Evolutionary conservation across 768 basidiomycete species (phyloP), one percentile per base, ranked within the genome.

Genomic region (Gymnopilus dilepis): DNA sequence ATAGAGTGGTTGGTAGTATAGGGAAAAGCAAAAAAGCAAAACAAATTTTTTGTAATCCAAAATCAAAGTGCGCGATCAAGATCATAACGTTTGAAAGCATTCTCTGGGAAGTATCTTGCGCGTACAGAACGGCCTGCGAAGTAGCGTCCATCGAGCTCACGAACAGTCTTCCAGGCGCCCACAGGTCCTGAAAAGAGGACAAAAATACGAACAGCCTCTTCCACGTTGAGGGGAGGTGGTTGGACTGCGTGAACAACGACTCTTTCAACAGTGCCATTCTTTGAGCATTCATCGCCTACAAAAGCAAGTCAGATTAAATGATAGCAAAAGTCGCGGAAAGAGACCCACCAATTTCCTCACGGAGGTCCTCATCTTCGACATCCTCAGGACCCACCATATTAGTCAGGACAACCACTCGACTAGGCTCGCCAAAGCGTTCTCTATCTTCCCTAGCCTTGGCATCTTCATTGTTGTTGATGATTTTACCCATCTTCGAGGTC

Each of bases 111-210:
- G 71, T 95, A 96, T 67, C 90, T 80, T 41, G 94, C 94, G 43
- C 90, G 81, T 30, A 97, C 92, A 15, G 84, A 83, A 65, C 90
- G 82, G 9, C 97, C 97, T 12, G 92, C 95, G 70, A 98, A 99
- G 72, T 85, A 97, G 28, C 96, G 82, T 21, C 95, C 97, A 68
- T 99, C 94, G 55, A 98, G 81, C 72, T 97, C 95, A 50, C 94
- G 86, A 2, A 96, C 93, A 0, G 94, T 95, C 75, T 94, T 94
- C 96, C 95, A 99, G 6, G 96, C 97, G 11, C 94, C 97, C 0
- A 85, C 95, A 4, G 93, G 92, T 1, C 96, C 97, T 0, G 88
- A 87, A 69, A 97, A 99, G 55, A 92, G 78, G 15, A 98, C 90
- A 71, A 97, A 99, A 56, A 98, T 89, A 54, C 95, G 88, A 4